Conservation (phyloP, 768 basidiomycete genomes). For the Thelephora ganbajun region DNA sequence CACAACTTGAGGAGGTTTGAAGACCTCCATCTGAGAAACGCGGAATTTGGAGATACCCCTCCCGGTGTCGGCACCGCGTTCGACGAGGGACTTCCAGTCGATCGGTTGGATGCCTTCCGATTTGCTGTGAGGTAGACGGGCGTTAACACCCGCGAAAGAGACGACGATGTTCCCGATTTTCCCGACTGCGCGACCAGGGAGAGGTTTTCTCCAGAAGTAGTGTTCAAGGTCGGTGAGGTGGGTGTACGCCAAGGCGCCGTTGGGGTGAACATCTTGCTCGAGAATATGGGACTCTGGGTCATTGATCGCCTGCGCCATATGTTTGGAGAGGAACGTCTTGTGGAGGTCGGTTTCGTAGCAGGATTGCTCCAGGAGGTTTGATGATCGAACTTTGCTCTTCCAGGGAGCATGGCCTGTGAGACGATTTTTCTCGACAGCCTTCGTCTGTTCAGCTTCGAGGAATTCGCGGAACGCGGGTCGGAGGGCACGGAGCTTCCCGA, state of each 20-base stretch:
- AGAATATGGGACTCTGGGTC: constrained; percentile 25
- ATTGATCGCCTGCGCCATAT: constrained; percentile 13
- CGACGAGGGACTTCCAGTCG: constrained; percentile 16
- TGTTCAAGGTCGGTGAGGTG: constrained; percentile 39
- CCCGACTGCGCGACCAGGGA: constrained; percentile 40
- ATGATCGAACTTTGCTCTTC: not conserved
- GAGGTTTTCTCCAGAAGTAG: constrained; percentile 31
- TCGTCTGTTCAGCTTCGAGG: constrained; percentile 15
- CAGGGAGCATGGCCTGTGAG: not conserved
- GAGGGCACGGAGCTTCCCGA: constrained; percentile 39
- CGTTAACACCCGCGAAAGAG: constrained; percentile 31
- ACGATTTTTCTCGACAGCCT: not conserved
- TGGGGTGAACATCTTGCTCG: constrained; percentile 50
- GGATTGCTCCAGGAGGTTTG: constrained; percentile 3
- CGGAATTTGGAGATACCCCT: constrained; percentile 15
- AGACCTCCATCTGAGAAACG: constrained; percentile 19
- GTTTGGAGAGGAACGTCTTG: constrained; percentile 25
- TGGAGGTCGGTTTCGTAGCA: constrained; percentile 5
- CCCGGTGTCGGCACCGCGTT: constrained; percentile 10
- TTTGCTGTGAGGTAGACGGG: constrained; percentile 11
- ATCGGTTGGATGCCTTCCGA: constrained; percentile 14
- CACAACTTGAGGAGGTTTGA: constrained; percentile 29
- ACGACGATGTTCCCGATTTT: constrained; percentile 13
- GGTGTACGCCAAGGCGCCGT: constrained; percentile 49
- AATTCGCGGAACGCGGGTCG: constrained; percentile 43